Evolutionary conservation across 2,329 filamentous ascomycete genomes (phyloP).

Genomic region (Cladosporium sp.): DNA sequence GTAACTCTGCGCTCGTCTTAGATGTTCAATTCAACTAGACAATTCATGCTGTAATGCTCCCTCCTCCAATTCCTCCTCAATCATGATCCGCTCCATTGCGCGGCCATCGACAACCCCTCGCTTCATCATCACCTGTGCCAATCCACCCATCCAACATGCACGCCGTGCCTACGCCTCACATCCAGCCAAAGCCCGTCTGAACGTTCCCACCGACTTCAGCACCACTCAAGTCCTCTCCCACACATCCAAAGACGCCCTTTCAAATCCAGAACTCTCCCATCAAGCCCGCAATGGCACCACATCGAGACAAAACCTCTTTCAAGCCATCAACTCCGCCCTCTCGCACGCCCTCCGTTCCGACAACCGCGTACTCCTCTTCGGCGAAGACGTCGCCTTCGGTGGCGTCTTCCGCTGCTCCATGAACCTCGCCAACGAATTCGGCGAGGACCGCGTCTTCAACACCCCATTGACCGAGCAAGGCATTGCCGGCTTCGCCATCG

Average conservation of each 20-base stretch:
- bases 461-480: slow-evolving; percentile 93
- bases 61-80: no score
- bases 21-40: no score
- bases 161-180: slow-evolving; percentile 43
- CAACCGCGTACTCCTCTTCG: slow-evolving; percentile 84
- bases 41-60: no score
- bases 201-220: slow-evolving; percentile 82
- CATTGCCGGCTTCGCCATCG: slow-evolving; percentile 90
- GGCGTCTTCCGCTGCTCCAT: slow-evolving; percentile 82
- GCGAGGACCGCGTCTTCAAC: slow-evolving; percentile 88
- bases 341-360: slow-evolving; percentile 77
- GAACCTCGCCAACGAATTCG: slow-evolving; percentile 84
- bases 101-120: no score
- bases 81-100: no score
- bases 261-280: slow-evolving; percentile 64
- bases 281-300: slow-evolving; percentile 48
- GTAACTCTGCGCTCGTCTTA: no score
- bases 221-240: slow-evolving; percentile 78
- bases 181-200: slow-evolving; percentile 60
- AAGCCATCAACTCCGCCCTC: slow-evolving; percentile 87
- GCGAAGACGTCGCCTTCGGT: slow-evolving; percentile 95
- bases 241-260: slow-evolving; percentile 66
- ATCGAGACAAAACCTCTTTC: slow-evolving; percentile 88
- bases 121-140: slow-evolving; percentile 4
- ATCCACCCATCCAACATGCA: neutral